Base-by-base conservation (phyloP, 2,329 filamentous ascomycete genomes). In the Volutella citrinella region DNA sequence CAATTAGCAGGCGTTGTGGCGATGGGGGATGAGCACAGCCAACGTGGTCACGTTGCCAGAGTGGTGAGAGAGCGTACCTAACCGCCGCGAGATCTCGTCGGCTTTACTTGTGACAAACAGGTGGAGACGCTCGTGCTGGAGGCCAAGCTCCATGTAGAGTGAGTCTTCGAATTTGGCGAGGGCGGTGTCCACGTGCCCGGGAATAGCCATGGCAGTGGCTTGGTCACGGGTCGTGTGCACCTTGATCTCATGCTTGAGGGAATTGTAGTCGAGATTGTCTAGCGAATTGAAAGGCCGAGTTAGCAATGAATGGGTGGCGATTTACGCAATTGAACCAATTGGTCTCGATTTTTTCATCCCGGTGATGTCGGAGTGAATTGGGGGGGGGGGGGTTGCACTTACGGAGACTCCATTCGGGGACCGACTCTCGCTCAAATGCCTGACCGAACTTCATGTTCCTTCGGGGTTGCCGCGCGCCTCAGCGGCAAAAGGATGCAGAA, bases 191-290 rank as follows among this genome's bases (percentile, higher is more conserved):
- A 70, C 70, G 34, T 84, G 78, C 12, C 85, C 85, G 2, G 87
- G 87, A 34, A 93, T 90, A 14, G 81, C 73, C 36, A 89, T 78
- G 27, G 84, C 82, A 18, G 69, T 70, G 30, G 80, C 82, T 51
- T 84, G 78, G 59, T 82, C 78, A 27, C 74, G 76, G 10, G 81
- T 83, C 3, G 87, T 94, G 56, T 88, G 78, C 40, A 76, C 76
- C 60, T 91, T 93, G 69, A 94, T 91, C 53, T 87, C 74, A 59
- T 86, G 76, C 63, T 94, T 94, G 45, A 94, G 75, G 30, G 85
- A 84, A 59, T 91, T 87, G 70, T 94, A 94, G 61, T 93, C 87
- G 62, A 94, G 80, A 62, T 94, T 93, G 59, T 90, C 83, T 87
- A 26, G 7, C 35, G 28, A 30, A 27, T 30, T 10, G 7, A 27